phyloP scores from a whole-genome alignment of 2,329 filamentous ascomycete genomes.

The Alternaria rosae region DNA sequence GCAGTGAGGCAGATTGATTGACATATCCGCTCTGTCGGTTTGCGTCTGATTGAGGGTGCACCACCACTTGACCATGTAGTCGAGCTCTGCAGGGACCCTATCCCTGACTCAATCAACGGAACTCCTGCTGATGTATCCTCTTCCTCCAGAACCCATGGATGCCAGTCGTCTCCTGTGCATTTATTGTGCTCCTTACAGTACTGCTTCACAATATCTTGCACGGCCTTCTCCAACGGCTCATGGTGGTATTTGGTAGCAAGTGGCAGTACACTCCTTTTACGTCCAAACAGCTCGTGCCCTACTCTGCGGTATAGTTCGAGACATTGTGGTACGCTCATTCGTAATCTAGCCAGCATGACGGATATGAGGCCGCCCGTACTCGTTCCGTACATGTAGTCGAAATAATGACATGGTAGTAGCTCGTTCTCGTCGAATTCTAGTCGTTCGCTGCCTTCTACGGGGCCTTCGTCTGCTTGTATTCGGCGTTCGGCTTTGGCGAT shows the following conservation, averaged over 20 bases:
- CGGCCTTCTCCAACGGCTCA: slow-evolving; percentile 57
- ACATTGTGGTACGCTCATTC: slow-evolving; percentile 59
- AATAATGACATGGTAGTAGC: slow-evolving; percentile 60
- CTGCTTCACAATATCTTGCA: slow-evolving; percentile 54
- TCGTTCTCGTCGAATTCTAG: slow-evolving; percentile 51
- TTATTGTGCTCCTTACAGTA: slow-evolving; percentile 54
- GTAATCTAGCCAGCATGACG: slow-evolving; percentile 58
- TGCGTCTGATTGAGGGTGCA: slow-evolving; percentile 7
- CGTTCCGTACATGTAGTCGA: slow-evolving; percentile 63
- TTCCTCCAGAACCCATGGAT: slow-evolving; percentile 49
- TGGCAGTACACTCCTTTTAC: slow-evolving; percentile 53
- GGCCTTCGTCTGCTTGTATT: slow-evolving; percentile 54
- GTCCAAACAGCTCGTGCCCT: slow-evolving; percentile 58
- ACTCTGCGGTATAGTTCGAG: slow-evolving; percentile 57
- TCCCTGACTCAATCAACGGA: background rate
- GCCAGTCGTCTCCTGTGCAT: slow-evolving; percentile 55
- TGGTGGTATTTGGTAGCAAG: slow-evolving; percentile 60
- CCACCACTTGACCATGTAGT: slow-evolving; percentile 30
- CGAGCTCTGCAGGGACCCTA: slow-evolving; percentile 21
- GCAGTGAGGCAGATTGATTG: slow-evolving; percentile 59
- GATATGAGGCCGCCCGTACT: slow-evolving; percentile 61
- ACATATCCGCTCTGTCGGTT: slow-evolving; percentile 45
- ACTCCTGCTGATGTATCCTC: background rate
- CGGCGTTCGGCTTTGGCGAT: slow-evolving; percentile 54
- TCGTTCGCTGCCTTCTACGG: slow-evolving; percentile 34